Evolutionary conservation across 1,139 yeast genomes (phyloP), one percentile per base, ranked within the genome.

Genomic region (Debaryomycetaceae sp.): DNA sequence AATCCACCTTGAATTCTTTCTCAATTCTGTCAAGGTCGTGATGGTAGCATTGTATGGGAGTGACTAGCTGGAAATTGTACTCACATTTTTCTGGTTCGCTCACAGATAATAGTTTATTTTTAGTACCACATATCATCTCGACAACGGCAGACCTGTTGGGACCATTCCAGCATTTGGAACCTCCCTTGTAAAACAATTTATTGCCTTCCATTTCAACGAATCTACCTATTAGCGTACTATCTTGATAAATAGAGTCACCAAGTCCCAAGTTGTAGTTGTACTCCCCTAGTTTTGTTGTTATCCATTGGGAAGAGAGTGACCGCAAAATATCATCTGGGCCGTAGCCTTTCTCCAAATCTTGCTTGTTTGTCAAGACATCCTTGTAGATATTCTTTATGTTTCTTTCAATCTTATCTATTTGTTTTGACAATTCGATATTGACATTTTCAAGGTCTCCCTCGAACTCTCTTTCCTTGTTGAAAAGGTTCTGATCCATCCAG

Each of bases 141-240:
- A 88, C 83, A 8, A 65, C 66, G 0, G 90, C 91, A 34, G 85
- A 77, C 60, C 99, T 79, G 27, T 70, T 63, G 3, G 98, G 98
- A 0, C 99, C 99, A 60, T 90, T 88, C 97, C 99, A 93, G 64
- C 99, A 95, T 58, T 76, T 77, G 42, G 83, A 83, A n/a, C 99
- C 99, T 33, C 72, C 62, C 5, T 62, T 70, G 58, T 72, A 91
- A 39, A 51, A 47, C 40, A 73, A 50, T 27, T 66, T 63, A 17
- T 83, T 62, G 50, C 53, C 59, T 37, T 65, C 64, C 40, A 63
- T 59, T 6, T 65, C 57, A n/a, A 61, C 56, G 52, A 71, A 83
- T 5, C 56, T 59, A 1, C 95, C 95, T 44, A 87, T 75, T 39
- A 74, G 66, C 0, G 81, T 76, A 23, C 80, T 79, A 49, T 73